Evolutionary conservation across 1,284 basidiomycete genomes (phyloP), one percentile per base, ranked within the genome.

Genomic region (Laetiporus sulphureus): DNA sequence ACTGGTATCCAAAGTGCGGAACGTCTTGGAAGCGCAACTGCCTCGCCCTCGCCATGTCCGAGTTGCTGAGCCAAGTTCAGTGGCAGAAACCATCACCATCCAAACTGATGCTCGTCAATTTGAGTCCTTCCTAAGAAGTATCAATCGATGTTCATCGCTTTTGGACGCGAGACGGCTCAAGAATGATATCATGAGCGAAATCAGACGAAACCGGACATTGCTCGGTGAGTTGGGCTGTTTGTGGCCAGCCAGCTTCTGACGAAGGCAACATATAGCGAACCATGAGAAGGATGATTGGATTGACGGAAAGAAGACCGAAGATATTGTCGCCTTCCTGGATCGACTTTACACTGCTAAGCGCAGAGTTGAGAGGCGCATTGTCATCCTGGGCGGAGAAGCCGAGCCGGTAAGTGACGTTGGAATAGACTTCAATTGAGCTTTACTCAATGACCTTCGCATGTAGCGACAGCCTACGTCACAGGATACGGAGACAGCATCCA

Each of bases 141-240:
- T 97, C 54, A 77, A 73, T 46, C 77, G 81, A 23, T 83, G 83
- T 54, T 84, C 84, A 11, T 92, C 86, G 3, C 68, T 96, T 4
- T 65, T 92, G 20, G 93, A 97, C 57, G 91, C 91, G 1, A 73
- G 91, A 38, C 72, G 93, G n/a, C 61, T 96, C 31, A 86, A 93
- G 62, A 92, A 90, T 50, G 93, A 97, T 53, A 75, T 97, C 24
- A 77, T 88, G 48, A 77, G 87, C 11, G 92, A 96, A 64, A 90
- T 93, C 39, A 68, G 92, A 38, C 71, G 81, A 50, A 92, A 90
- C 2, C 72, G 87, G 33, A 57, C 80, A 32, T 54, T 83, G 21
- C 69, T 91, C 27, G 83, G 86, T 86, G 56, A 42, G 69, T 50
- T 36, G 37, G 20, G 22, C 16, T 24, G 16, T 25, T 25, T n/a